Evolutionary conservation across 495 filamentous ascomycete genomes (phyloP).

Genomic region (Clavariopsis aquatica): DNA sequence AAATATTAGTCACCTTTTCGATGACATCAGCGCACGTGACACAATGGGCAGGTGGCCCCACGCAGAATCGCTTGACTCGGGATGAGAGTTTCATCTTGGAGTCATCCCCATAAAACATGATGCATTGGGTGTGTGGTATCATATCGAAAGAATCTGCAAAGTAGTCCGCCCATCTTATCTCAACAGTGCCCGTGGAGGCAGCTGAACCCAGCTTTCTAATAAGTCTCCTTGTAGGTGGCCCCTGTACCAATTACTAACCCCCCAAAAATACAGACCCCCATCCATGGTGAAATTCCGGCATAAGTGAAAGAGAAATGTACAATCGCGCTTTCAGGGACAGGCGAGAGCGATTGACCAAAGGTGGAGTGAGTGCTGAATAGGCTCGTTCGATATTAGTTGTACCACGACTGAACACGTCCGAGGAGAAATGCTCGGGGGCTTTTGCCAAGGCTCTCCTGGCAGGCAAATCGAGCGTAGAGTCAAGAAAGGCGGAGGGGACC

Average conservation of each 20-base stretch:
- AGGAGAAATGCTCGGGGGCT: too few relatives aligned
- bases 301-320: neutral
- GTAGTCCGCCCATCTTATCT: neutral
- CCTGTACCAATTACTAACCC: neutral
- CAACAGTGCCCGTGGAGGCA: constrained; percentile 12
- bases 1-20: neutral
- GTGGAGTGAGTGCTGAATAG: neutral
- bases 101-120: neutral
- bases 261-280: neutral
- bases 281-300: neutral
- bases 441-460: too few relatives aligned
- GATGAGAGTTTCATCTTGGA: neutral
- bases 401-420: too few relatives aligned
- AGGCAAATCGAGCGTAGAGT: too few relatives aligned
- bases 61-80: too few relatives aligned
- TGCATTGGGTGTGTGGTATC: constrained; percentile 20
- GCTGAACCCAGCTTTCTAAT: constrained; percentile 5
- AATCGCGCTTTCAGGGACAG: neutral
- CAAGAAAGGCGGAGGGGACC: too few relatives aligned
- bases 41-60: too few relatives aligned
- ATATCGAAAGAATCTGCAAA: constrained; percentile 12
- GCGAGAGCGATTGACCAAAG: neutral
- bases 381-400: neutral
- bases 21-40: neutral
- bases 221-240: neutral